Conservation (phyloP, 2,329 filamentous ascomycete species). For the Aurifilum marmelostoma region DNA sequence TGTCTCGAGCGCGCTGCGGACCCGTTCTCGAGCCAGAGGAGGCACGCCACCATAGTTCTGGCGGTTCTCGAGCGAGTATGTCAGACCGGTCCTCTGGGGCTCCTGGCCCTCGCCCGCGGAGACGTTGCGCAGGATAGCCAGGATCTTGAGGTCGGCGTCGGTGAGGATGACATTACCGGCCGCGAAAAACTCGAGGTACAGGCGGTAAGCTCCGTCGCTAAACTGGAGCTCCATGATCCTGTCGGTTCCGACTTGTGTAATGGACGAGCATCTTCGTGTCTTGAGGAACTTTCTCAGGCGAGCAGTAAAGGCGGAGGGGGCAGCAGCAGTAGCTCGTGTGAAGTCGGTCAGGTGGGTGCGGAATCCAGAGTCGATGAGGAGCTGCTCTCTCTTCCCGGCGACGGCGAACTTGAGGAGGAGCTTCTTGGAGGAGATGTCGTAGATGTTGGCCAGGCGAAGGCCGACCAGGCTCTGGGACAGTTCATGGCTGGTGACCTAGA, state of each 20-base stretch:
- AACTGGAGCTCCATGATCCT: slow-evolving; percentile 91
- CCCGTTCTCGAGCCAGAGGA: slow-evolving; percentile 71
- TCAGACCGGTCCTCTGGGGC: slow-evolving; percentile 73
- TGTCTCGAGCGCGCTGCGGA: slow-evolving; percentile 70
- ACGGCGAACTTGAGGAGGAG: slow-evolving; percentile 95
- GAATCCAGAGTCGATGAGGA: slow-evolving; percentile 93
- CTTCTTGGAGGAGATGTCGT: slow-evolving; percentile 94
- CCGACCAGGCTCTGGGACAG: slow-evolving; percentile 75
- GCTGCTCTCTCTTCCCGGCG: slow-evolving; percentile 83
- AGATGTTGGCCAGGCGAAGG: slow-evolving; percentile 88
- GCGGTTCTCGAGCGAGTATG: slow-evolving; percentile 78
- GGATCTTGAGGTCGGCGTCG: slow-evolving; percentile 78
- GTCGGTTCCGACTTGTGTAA: slow-evolving; percentile 89
- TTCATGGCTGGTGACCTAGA: slow-evolving; percentile 90
- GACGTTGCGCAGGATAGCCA: slow-evolving; percentile 80
- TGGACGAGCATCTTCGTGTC: slow-evolving; percentile 78
- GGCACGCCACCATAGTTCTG: slow-evolving; percentile 83
- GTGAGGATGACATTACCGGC: slow-evolving; percentile 94
- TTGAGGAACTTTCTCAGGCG: slow-evolving; percentile 86
- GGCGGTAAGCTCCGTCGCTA: slow-evolving; percentile 83
- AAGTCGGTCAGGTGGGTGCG: slow-evolving; percentile 94
- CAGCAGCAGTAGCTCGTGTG: slow-evolving; percentile 80
- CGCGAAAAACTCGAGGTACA: slow-evolving; percentile 96
- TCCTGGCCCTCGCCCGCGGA: slow-evolving; percentile 83
- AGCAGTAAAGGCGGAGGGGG: slow-evolving; percentile 83